Evolutionary conservation across 208 protist species (phyloP), one percentile per base, ranked within the genome.

Genomic region (Leishmania braziliensis): DNA sequence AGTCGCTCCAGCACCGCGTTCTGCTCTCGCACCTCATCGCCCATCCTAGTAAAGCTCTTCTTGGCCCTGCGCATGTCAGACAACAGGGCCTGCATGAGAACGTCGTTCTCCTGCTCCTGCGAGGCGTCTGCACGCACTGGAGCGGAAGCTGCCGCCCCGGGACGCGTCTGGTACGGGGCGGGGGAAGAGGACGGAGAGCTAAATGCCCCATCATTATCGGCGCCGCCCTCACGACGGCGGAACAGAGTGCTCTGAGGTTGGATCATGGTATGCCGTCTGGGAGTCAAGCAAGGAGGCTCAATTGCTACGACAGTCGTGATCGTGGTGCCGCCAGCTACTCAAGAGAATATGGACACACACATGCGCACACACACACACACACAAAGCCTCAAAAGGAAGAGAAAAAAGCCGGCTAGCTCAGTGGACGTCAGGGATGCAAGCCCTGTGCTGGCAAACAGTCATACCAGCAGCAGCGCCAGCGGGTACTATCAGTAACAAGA

Each of bases 21-120:
- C 69, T 97, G 94, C 39, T 86, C 77, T 43, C 86, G 84, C 77
- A 95, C 90, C 86, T 97, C 92, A 9, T 85, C 85, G 14, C 91
- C 91, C 36, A 97, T 81, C 58, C 84, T 87, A 2, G 70, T 86
- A 66, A 93, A 92, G 3, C 85, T 83, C 16, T 73, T 65, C 75
- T 91, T 92, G 0, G 91, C 80, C 10, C 66, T 23, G 14, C 90
- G 88, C 83, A 97, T 87, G 83, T 95, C 92, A 1, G 80, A 68
- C 39, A 95, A 54, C 3, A 97, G 86, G 2, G 92, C 94, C 68
- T 87, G 81, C 80, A 97, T 88, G 10, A 96, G 74, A 26, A 76
- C 92, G 39, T 97, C 92, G 80, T 97, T 97, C 75, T 97, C 92
- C 68, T 81, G 83, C 83, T 90, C 90, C 74, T 89, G 78, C 16